Base-by-base conservation (phyloP, 495 filamentous ascomycete genomes). In the Pseudoneurospora amorphoporcata region DNA sequence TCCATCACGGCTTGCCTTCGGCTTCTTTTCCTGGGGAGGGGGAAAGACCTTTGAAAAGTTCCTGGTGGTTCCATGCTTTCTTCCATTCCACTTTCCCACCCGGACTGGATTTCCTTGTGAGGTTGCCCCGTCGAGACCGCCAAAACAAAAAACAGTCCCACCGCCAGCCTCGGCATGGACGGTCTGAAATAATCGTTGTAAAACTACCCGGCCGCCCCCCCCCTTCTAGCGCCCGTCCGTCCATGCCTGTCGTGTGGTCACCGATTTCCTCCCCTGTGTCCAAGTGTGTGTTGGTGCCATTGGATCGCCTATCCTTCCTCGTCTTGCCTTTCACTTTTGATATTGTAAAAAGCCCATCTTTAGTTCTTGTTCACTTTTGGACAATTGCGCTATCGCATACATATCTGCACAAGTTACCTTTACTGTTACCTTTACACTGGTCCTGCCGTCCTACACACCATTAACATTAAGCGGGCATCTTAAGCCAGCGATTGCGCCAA, bases 1-100 rank as follows among this genome's bases (percentile, higher is more conserved):
- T 39, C 53, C 69, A 73, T 71, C 72, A 71, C 72, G 69, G 69
- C 45, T 58, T 29, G 9, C 19, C 10, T 29, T 58, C 3, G 47
- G 5, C 19, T 58, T 29, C 19, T 58, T 58, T 58, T 58, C 29
- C 47, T 58, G 47, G 19, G 47, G 53, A 17, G 29, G 53, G 53
- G 53, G 53, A 17, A 65, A 65, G 10, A 58, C 47, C 53, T 65
- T 65, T 35, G 29, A 37, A 65, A 35, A 65, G 53, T 35, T 6
- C 53, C 23, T 61, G 23, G 53, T 37, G 53, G 32, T 65, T 35
- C n/a, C n/a, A n/a, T n/a, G 53, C 29, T 37, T 65, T 35, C 14
- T 65, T 65, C 14, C 53, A 35, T 35, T 65, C 53, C 53, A 65
- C 53, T 65, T 61, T 35, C 53, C 14, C 29, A 65, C 3, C 53